Conservation (phyloP, 2,329 filamentous ascomycete species). For the Calonectria honghensis region DNA sequence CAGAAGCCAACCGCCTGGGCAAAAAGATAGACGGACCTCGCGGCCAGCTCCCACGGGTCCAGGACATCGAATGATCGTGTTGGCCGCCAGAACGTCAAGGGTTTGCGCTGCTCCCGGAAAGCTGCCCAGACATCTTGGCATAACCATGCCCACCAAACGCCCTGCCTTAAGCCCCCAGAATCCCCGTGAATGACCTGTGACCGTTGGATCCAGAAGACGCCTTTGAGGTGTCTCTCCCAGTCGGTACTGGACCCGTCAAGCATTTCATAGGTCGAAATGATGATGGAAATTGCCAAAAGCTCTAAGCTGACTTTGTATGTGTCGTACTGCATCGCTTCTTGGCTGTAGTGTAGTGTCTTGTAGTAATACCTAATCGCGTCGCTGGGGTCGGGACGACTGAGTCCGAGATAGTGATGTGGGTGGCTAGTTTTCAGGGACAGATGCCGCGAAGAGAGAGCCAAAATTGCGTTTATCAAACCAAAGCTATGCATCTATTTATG, state of each 20-base stretch:
- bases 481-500: slow-evolving; percentile 61
- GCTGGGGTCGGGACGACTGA: slow-evolving; percentile 24
- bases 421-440: neutral
- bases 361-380: slow-evolving; percentile 72
- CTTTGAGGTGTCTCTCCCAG: slow-evolving; percentile 78
- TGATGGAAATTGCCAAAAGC: slow-evolving; percentile 74
- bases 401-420: neutral
- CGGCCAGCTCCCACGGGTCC: slow-evolving; percentile 70
- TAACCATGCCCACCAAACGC: slow-evolving; percentile 80
- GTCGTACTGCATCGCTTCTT: slow-evolving; percentile 74
- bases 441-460: slow-evolving; percentile 67
- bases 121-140: slow-evolving; percentile 79
- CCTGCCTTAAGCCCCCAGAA: slow-evolving; percentile 72
- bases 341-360: slow-evolving; percentile 76
- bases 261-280: slow-evolving; percentile 80
- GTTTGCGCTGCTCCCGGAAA: slow-evolving; percentile 73
- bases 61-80: slow-evolving; percentile 67
- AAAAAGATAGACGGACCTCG: slow-evolving; percentile 71
- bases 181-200: slow-evolving; percentile 77
- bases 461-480: slow-evolving; percentile 73
- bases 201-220: slow-evolving; percentile 80
- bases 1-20: slow-evolving; percentile 75
- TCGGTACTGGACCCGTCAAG: slow-evolving; percentile 70
- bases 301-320: slow-evolving; percentile 75
- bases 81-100: slow-evolving; percentile 75